Conservation (phyloP, 768 basidiomycete genomes). For the Rhodotorula sphaerocarpa region DNA sequence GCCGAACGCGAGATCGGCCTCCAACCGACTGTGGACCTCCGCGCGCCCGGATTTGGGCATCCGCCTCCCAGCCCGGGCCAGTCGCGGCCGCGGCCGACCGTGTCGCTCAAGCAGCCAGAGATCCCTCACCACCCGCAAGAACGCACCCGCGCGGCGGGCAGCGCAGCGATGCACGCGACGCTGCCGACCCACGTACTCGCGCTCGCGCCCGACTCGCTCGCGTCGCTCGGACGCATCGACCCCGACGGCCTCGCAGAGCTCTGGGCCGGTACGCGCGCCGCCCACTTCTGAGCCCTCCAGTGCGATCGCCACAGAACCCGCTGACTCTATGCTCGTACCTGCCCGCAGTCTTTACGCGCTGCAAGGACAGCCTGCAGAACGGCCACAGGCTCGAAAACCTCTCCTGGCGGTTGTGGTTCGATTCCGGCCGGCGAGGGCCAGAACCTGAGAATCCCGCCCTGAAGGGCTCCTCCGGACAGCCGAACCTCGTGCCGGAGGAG, state of each 20-base stretch:
- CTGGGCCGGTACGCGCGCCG: constrained; percentile 21
- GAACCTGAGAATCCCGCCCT: no score
- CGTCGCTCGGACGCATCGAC: constrained; percentile 28
- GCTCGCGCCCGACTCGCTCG: constrained; percentile 31
- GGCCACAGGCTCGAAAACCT: constrained; percentile 79
- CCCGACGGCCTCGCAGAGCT: constrained; percentile 21
- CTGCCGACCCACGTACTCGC: constrained; percentile 21
- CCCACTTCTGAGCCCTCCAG: background rate
- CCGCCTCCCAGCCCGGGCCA: no score
- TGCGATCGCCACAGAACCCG: background rate
- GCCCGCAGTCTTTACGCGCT: constrained; percentile 69
- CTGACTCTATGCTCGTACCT: background rate
- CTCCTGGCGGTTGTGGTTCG: constrained; percentile 73
- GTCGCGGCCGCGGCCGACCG: no score
- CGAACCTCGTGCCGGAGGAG: background rate
- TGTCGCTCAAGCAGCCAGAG: no score
- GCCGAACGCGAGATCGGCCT: no score
- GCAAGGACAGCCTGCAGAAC: constrained; percentile 67
- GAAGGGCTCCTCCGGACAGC: background rate
- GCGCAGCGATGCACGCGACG: constrained; percentile 3
- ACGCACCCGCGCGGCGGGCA: no score
- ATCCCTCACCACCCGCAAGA: no score
- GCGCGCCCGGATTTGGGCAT: no score
- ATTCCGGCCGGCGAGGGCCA: background rate
- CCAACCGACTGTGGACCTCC: no score